Base-by-base conservation (phyloP, 805 yeast species). In the Blastobotrys muscicola region DNA sequence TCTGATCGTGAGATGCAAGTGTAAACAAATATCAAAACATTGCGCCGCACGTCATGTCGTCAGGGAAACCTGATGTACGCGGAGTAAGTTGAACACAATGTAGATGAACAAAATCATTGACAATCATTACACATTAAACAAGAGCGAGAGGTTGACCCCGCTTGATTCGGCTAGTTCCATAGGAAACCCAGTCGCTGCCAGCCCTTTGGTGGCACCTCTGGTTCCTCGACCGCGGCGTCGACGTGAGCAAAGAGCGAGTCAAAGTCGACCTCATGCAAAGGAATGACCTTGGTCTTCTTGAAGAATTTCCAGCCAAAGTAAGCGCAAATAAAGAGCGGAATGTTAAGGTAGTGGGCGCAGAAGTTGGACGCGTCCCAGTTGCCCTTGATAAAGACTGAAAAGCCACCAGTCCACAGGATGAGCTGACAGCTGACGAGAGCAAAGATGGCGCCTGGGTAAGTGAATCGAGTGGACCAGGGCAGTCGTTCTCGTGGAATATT, bases 301-400 rank as follows among this genome's bases (percentile, higher is more conserved):
- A 30, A 31, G 35, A 78, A 12, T 64, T 82, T 81, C 68, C 76
- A 79, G 4, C 84, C 85, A 48, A 72, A 53, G 74, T 62, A 76
- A 14, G 73, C 55, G 0, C 52, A 69, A 29, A 74, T 52, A 44
- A 68, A 68, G 39, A 75, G 56, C 47, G 82, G 82, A 9, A 83
- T 68, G 78, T 80, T 78, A 46, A 84, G 64, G 56, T 83, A 83
- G 53, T 74, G 72, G 62, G 75, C 81, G 53, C 82, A 65, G 62
- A 84, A 83, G 12, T 66, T 63, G 47, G 75, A 68, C 14, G 69
- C 68, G 10, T 68, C 58, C 85, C 87, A 83, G 38, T 62, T 53
- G 8, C 80, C 82, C 8, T 78, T 78, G 38, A 77, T 57, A 60
- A 84, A 82, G 1, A 77, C 81, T 2, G 71, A 62, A 61, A 82